phyloP scores from a whole-genome alignment of 306 rosid genomes.

The Trichosanthes cucumerina region DNA sequence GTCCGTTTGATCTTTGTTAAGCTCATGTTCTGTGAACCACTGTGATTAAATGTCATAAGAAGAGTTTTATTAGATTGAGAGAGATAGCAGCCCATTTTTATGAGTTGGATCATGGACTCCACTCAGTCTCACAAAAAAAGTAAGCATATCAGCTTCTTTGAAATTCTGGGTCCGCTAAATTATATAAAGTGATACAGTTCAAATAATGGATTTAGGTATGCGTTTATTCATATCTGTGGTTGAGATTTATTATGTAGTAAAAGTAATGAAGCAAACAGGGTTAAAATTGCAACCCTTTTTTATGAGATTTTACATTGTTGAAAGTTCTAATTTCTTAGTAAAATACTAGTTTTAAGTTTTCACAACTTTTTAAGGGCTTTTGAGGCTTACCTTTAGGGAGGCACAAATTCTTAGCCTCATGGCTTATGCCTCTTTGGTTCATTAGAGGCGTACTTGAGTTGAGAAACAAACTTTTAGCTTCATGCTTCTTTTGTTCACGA shows the following conservation, averaged over 20 bases:
- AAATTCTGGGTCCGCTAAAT: not conserved
- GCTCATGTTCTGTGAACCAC: not conserved
- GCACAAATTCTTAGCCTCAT: not conserved
- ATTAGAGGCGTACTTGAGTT: not conserved
- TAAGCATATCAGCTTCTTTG: not conserved
- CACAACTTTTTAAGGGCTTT: not conserved
- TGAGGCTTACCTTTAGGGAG: not conserved
- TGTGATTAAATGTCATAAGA: constrained; percentile 6
- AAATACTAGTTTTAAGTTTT: not conserved
- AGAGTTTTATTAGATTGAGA: not conserved
- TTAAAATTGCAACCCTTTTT: not conserved
- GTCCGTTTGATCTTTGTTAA: not conserved
- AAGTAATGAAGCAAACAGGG: not conserved
- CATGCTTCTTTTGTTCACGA: not conserved
- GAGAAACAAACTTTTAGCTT: not conserved
- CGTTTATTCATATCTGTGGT: not conserved
- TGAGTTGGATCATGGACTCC: constrained; percentile 4
- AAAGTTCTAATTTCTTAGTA: not conserved
- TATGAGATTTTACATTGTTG: not conserved
- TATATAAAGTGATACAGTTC: not conserved
- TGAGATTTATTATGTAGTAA: not conserved
- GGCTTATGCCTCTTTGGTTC: not conserved
- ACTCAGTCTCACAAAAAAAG: not conserved
- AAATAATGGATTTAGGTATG: not conserved
- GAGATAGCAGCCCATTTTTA: not conserved